Evolutionary conservation across 495 filamentous ascomycete genomes (phyloP).

Genomic region (Jackrogersella minutella): DNA sequence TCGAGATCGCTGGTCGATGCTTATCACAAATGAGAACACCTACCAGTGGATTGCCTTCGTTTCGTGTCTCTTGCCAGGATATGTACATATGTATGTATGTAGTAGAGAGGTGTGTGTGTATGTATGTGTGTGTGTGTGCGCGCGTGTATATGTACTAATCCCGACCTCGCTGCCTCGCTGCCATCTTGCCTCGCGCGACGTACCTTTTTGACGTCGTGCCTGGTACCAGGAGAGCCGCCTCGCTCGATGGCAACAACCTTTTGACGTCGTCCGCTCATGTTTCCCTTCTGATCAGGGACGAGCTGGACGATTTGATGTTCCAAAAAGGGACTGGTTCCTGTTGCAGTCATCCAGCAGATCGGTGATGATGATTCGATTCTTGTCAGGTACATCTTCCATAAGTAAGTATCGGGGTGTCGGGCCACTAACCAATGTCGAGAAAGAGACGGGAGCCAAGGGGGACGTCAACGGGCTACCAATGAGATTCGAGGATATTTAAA

Average conservation of each 20-base stretch:
- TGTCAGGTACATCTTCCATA: conserved; percentile 20
- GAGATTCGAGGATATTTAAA: conserved; percentile 21
- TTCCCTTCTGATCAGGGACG: neutral
- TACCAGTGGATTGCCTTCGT: conserved; percentile 37
- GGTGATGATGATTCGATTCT: conserved; percentile 28
- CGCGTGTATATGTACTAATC: too few relatives aligned
- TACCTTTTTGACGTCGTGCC: conserved; percentile 29
- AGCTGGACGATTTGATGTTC: conserved; percentile 1
- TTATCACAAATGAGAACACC: conserved; percentile 34
- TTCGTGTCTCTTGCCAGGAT: conserved; percentile 41
- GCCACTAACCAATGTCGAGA: conserved; percentile 33
- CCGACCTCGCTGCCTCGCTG: conserved; percentile 35
- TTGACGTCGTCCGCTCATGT: conserved; percentile 16
- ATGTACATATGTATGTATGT: too few relatives aligned
- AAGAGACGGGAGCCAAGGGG: conserved; percentile 35
- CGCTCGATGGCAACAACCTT: conserved; percentile 6
- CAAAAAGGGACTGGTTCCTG: conserved; percentile 23
- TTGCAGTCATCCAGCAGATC: conserved; percentile 16
- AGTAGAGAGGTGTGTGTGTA: too few relatives aligned
- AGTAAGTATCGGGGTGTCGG: conserved; percentile 34
- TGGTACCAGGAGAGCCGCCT: conserved; percentile 17
- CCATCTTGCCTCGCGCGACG: conserved; percentile 15
- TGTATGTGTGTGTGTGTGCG: too few relatives aligned
- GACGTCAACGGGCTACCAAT: conserved; percentile 30
- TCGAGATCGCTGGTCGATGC: conserved; percentile 37